Evolutionary conservation across 257 asterid genomes (phyloP).

Genomic region (Przewalskia tangutica): DNA sequence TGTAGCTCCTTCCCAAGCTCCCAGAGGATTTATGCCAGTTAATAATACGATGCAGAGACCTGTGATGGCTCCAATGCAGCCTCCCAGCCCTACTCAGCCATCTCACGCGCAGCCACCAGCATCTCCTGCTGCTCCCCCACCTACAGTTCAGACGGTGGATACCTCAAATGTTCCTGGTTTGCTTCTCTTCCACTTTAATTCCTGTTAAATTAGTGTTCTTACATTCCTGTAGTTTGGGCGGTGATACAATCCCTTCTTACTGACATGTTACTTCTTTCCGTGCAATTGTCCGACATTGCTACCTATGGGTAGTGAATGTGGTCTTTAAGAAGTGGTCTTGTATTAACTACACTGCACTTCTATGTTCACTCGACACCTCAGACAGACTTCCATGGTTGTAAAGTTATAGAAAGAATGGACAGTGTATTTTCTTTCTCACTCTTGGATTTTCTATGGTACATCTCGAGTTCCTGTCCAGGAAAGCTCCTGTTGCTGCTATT

Average conservation of each 20-base stretch:
- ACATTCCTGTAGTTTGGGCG: not conserved
- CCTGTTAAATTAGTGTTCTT: not conserved
- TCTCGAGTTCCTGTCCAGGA: not conserved
- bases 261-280: not conserved
- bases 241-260: not conserved
- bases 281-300: not conserved
- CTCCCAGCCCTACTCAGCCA: conserved; percentile 58
- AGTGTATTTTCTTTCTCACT: not conserved
- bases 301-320: not conserved
- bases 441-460: not conserved
- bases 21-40: conserved; percentile 66
- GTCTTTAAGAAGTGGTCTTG: not conserved
- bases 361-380: not conserved
- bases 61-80: conserved; percentile 58
- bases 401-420: not conserved
- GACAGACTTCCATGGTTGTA: not conserved
- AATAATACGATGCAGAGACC: conserved; percentile 59
- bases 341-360: not conserved
- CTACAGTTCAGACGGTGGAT: conserved; percentile 92
- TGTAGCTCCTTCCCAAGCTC: conserved; percentile 40
- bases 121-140: conserved; percentile 86
- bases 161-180: conserved; percentile 93
- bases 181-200: conserved; percentile 7
- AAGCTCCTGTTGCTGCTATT: not conserved
- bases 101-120: conserved; percentile 50